Percentiles rank a stretch among this genome's conserved stretches.
Evolutionary conservation across 2,329 filamentous ascomycete species (phyloP).

Genomic region (Xylariaceae sp.): DNA sequence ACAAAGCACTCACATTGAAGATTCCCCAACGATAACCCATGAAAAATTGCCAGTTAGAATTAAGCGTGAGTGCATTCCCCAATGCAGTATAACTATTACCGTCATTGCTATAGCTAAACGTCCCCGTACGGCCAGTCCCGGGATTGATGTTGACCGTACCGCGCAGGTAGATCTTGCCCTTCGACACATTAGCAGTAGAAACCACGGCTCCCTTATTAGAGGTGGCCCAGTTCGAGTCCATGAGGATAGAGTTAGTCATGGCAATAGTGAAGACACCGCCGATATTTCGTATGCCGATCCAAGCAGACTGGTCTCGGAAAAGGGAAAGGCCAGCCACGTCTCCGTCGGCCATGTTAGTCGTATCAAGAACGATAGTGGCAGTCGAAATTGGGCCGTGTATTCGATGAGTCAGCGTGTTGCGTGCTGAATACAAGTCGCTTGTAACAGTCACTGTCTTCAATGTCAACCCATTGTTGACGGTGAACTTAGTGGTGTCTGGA

Average conservation of each 20-base stretch:
- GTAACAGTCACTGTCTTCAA: constrained; percentile 60
- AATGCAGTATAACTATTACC: constrained; percentile 47
- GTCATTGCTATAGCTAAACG: constrained; percentile 53
- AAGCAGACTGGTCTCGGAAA: constrained; percentile 61
- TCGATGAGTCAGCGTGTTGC: constrained; percentile 57
- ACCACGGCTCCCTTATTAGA: constrained; percentile 41
- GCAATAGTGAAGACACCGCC: constrained; percentile 41
- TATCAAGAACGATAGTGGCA: constrained; percentile 59
- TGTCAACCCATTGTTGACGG: constrained; percentile 52
- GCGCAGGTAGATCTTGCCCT: constrained; percentile 47
- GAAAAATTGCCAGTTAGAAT: constrained; percentile 54
- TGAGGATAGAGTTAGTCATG: constrained; percentile 47
- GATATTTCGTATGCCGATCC: constrained; percentile 56
- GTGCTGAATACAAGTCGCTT: constrained; percentile 54
- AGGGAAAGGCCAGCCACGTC: constrained; percentile 59
- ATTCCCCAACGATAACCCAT: constrained; percentile 57
- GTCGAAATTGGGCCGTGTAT: constrained; percentile 53
- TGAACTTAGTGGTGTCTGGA: constrained; percentile 56
- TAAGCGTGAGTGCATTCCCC: constrained; percentile 46
- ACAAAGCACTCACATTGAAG: constrained; percentile 47
- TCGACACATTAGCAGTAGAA: constrained; percentile 40
- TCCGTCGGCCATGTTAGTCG: constrained; percentile 55
- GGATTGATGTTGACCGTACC: constrained; percentile 46
- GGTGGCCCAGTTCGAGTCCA: constrained; percentile 44
- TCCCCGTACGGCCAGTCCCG: constrained; percentile 38